Evolutionary conservation across 179 eudicot genomes (phyloP), one percentile per base, ranked within the genome.

Genomic region (Gypsophila paniculata): DNA sequence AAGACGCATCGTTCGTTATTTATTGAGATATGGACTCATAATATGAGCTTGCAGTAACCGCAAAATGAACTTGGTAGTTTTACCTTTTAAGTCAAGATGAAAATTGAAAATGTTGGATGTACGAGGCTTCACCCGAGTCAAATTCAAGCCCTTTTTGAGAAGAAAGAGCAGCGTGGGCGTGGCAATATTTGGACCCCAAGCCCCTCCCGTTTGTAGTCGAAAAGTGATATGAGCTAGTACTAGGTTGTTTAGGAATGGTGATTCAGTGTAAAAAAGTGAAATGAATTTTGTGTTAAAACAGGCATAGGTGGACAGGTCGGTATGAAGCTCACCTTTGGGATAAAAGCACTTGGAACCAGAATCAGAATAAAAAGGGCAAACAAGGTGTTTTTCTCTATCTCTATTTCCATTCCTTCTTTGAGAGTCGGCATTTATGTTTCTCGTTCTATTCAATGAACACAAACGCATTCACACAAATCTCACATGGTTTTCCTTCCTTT

Each of bases 321-420:
- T 94, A 94, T 77, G 99, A 94, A 86, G 98, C 99, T 70, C 99
- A 94, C 72, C 93, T 94, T 71, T 94, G 99, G 99, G 99, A 94
- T 80, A 94, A 94, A 79, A 92, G 87, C 77, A 92, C 99, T 63
- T 94, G 99, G 99, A 94, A 94, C 74, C 97, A 88, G 76, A 94
- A 92, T 81, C 99, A 94, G 74, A 94, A 94, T 76, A 94, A 94
- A 85, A 94, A 94, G 81, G 99, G 99, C 49, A 94, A 94, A 78
- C 99, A 94, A 94, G 99, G 99, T 93, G 26, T 64, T 68, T 23
- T 55, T 68, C 61, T 69, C 26, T 36, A 32, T n/a, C 38, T 12
- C 57, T 19, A 17, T 59, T 49, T 65, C 12, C 36, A 19, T 19
- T 23, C 36, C 25, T 26, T 11, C 46, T 52, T 15, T 13, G 34